Evolutionary conservation across 1,139 yeast species (phyloP).

Genomic region (Scheffersomyces cryptocercus): DNA sequence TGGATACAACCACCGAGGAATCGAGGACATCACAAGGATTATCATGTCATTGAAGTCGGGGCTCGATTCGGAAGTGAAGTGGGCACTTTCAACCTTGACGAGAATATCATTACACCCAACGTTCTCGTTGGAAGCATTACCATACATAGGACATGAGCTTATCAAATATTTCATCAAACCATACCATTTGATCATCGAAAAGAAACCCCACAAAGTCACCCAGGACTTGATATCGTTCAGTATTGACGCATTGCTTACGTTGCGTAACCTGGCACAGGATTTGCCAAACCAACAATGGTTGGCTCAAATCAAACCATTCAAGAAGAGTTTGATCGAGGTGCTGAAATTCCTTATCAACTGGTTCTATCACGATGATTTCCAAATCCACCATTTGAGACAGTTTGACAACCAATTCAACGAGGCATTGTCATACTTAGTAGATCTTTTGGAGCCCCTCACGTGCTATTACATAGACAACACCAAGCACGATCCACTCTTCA

Average conservation of each 20-base stretch:
- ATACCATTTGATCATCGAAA: conserved; percentile 26
- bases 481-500: conserved; percentile 62
- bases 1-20: conserved; percentile 45
- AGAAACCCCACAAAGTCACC: conserved; percentile 19
- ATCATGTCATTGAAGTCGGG: conserved; percentile 65
- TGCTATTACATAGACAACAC: conserved; percentile 78
- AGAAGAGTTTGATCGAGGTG: conserved; percentile 47
- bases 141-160: conserved; percentile 52
- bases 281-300: conserved; percentile 78
- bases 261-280: conserved; percentile 83
- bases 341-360: conserved; percentile 48
- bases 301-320: conserved; percentile 55
- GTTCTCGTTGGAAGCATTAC: conserved; percentile 49
- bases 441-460: conserved; percentile 80
- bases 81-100: conserved; percentile 65
- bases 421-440: conserved; percentile 67
- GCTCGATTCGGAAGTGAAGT: conserved; percentile 58
- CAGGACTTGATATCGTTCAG: conserved; percentile 44
- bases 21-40: conserved; percentile 58
- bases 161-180: conserved; percentile 43
- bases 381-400: conserved; percentile 17
- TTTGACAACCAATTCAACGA: conserved; percentile 53
- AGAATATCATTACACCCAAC: conserved; percentile 43
- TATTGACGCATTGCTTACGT: conserved; percentile 65
- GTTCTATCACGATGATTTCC: conserved; percentile 26